These are phyloP conservation scores for Apiospora phragmitis DNA, from an alignment of 2,329 filamentous ascomycete species.

Conservation along the genomic window DNA sequence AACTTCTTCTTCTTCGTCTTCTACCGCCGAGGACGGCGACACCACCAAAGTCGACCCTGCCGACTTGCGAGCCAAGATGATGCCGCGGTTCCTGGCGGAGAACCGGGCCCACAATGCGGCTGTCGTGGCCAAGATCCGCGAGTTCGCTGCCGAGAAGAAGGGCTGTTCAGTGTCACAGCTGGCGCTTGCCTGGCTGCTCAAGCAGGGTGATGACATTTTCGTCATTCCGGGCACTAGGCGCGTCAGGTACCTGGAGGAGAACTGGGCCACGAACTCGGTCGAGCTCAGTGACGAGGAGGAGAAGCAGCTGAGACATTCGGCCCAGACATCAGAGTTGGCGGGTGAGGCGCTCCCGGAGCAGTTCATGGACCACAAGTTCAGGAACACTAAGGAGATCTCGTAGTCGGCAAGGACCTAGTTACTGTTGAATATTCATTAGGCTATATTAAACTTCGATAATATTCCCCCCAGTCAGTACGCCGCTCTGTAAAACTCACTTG, in stretches of 20 bases:
- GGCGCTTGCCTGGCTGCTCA: constrained; percentile 56
- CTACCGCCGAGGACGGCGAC: constrained; percentile 12
- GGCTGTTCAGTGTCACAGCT: constrained; percentile 52
- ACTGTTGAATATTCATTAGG: not conserved
- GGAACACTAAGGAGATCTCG: not conserved
- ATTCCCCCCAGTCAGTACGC: too few relatives aligned
- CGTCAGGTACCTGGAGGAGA: constrained; percentile 33
- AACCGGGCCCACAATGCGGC: constrained; percentile 50
- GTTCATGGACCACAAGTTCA: not conserved
- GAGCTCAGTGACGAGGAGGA: constrained; percentile 37
- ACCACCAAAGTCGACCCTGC: not conserved
- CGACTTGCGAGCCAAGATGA: constrained; percentile 20
- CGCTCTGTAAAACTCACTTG: too few relatives aligned
- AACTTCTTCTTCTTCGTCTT: too few relatives aligned
- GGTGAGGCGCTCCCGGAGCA: constrained; percentile 21
- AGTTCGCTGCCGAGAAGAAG: constrained; percentile 30
- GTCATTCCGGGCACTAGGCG: constrained; percentile 38
- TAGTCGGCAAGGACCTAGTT: not conserved
- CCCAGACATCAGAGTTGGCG: constrained; percentile 14
- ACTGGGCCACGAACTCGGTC: constrained; percentile 32
- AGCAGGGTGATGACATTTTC: constrained; percentile 45
- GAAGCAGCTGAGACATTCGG: constrained; percentile 33
- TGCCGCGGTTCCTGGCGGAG: constrained; percentile 44
- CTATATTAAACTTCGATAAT: too few relatives aligned
- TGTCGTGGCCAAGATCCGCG: constrained; percentile 26